phyloP scores from a whole-genome alignment of 169 alveolate species.

The Theileria annulata region DNA sequence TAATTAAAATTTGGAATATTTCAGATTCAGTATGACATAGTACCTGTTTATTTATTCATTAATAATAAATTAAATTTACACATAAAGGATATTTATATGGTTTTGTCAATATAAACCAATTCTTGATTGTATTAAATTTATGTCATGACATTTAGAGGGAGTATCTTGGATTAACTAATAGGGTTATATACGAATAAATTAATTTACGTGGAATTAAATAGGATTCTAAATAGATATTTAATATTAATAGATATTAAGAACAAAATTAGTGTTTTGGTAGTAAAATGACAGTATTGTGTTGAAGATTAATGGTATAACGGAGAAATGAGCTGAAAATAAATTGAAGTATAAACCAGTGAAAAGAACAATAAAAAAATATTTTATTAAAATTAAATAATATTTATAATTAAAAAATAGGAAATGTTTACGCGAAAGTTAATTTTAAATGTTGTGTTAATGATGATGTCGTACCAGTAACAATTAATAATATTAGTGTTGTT shows the following conservation, averaged over 20 bases:
- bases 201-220: too few species aligned
- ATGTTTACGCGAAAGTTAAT: not conserved
- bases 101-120: not conserved
- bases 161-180: not conserved
- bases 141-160: not conserved
- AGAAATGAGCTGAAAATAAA: not conserved
- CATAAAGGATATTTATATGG: constrained; percentile 1
- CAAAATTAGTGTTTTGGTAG: not conserved
- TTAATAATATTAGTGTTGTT: not conserved
- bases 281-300: not conserved
- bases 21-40: not conserved
- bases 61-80: not conserved
- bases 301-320: not conserved
- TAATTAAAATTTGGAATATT: not conserved
- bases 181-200: not conserved
- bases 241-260: not conserved
- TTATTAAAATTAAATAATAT: too few species aligned
- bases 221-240: not conserved
- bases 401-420: not conserved
- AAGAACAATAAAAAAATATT: not conserved
- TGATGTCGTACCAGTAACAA: not conserved
- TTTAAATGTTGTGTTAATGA: not conserved
- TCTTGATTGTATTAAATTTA: too few species aligned
- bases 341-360: not conserved
- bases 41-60: not conserved